Evolutionary conservation across 768 basidiomycete genomes (phyloP).

Genomic region (Sarcodon aspratus): DNA sequence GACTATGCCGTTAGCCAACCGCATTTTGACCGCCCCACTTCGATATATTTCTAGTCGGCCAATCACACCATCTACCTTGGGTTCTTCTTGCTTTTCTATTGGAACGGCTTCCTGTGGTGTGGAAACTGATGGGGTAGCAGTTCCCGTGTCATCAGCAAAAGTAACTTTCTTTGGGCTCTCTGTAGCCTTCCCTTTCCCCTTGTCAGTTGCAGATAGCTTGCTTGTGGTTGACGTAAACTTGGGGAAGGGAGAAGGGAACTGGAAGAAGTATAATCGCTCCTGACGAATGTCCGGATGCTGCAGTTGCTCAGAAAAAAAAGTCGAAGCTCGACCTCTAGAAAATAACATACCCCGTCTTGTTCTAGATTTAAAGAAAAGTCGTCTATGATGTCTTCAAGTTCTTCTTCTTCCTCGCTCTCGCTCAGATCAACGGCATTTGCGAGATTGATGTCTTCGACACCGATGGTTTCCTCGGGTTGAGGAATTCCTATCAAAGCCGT

Average conservation of each 20-base stretch:
- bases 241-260: slow-evolving; percentile 83
- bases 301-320: background rate
- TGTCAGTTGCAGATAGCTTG: slow-evolving; percentile 8
- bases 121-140: slow-evolving; percentile 6
- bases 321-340: no score
- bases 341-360: slow-evolving; percentile 25
- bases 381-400: slow-evolving; percentile 65
- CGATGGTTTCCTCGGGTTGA: slow-evolving; percentile 2
- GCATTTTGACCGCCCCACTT: slow-evolving; percentile 82
- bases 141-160: slow-evolving; percentile 28
- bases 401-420: slow-evolving; percentile 71
- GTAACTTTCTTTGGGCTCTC: slow-evolving; percentile 40
- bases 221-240: slow-evolving; percentile 36
- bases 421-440: slow-evolving; percentile 59
- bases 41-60: slow-evolving; percentile 80
- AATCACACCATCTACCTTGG: slow-evolving; percentile 61
- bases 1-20: slow-evolving; percentile 68
- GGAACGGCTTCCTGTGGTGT: slow-evolving; percentile 6
- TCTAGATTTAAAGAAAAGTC: slow-evolving; percentile 43
- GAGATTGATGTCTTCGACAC: slow-evolving; percentile 27
- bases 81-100: slow-evolving; percentile 22
- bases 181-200: slow-evolving; percentile 7
- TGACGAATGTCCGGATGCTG: slow-evolving; percentile 42
- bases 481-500: background rate
- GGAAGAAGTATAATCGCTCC: slow-evolving; percentile 78